A percentile compares a stretch with the other conserved stretches of the same genome.
Conservation (phyloP, 1,284 basidiomycete species). For the Thelephora terrestris region DNA sequence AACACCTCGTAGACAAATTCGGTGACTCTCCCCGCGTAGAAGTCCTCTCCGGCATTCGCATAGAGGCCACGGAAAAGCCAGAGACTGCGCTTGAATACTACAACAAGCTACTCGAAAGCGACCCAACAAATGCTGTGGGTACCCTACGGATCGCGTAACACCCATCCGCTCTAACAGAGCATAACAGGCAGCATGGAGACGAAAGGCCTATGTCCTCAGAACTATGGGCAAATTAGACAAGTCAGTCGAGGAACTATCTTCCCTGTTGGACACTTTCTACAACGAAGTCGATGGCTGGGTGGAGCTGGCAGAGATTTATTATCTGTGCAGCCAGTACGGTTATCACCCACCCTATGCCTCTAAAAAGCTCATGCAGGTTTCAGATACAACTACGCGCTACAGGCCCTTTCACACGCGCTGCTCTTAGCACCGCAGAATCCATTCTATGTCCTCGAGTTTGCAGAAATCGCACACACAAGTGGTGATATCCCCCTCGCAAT, state of each 20-base stretch:
- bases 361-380: background rate
- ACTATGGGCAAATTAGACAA: slow-evolving; percentile 50
- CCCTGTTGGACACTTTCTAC: slow-evolving; percentile 89
- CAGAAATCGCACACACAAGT: slow-evolving; percentile 80
- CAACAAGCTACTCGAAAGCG: slow-evolving; percentile 51
- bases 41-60: slow-evolving; percentile 75
- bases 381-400: slow-evolving; percentile 58
- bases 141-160: background rate
- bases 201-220: slow-evolving; percentile 66
- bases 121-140: slow-evolving; percentile 72
- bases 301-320: slow-evolving; percentile 86
- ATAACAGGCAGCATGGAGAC: slow-evolving; percentile 70
- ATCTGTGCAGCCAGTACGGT: slow-evolving; percentile 65
- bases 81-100: slow-evolving; percentile 63
- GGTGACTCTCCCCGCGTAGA: slow-evolving; percentile 77
- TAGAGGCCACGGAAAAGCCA: slow-evolving; percentile 66
- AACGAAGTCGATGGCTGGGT: slow-evolving; percentile 89
- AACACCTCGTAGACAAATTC: slow-evolving; percentile 62
- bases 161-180: background rate
- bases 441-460: slow-evolving; percentile 73
- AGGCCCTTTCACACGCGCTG: slow-evolving; percentile 73
- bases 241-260: slow-evolving; percentile 67
- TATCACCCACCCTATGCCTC: background rate
- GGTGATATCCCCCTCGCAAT: slow-evolving; percentile 69
- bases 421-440: slow-evolving; percentile 80